These are phyloP conservation scores for Phytopythium mirpurense DNA, from an alignment of 352 stramenopile genomes.

Conservation along the genomic window DNA sequence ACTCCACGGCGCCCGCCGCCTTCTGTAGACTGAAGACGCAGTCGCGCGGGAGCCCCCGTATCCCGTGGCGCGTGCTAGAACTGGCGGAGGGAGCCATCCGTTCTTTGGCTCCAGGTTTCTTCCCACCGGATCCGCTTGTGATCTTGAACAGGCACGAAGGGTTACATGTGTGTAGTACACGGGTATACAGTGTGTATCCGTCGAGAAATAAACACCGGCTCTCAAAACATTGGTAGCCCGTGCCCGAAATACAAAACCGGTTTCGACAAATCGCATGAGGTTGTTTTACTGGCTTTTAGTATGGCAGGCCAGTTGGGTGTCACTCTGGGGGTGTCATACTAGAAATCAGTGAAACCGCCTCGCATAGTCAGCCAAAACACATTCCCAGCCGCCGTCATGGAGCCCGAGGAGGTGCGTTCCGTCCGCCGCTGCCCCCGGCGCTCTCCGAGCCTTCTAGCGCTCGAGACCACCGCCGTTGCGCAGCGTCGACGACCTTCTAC, in stretches of 20 bases:
- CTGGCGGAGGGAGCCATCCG: background rate
- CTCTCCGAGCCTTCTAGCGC: background rate
- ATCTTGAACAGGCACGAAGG: conserved; percentile 2
- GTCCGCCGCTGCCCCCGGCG: background rate
- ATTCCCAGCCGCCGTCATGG: no score
- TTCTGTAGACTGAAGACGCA: conserved; percentile 63
- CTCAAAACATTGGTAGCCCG: no score
- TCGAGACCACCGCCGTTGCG: background rate
- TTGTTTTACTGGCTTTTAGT: no score
- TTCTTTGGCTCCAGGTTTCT: background rate
- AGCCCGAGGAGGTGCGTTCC: conserved; percentile 9
- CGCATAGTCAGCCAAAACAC: no score
- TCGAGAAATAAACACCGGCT: no score
- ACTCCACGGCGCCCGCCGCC: conserved; percentile 42
- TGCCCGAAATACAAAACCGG: no score
- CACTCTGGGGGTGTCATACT: no score
- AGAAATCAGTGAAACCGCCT: no score
- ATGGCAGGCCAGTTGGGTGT: no score
- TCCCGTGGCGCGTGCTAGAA: background rate
- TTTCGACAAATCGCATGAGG: no score
- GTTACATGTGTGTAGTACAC: background rate
- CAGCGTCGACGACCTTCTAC: no score
- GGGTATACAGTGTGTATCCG: background rate
- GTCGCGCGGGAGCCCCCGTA: conserved; percentile 25
- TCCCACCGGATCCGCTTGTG: background rate